These are phyloP conservation scores for Aspergillus egyptiacus DNA, from an alignment of 495 filamentous ascomycete genomes.

Conservation along the genomic window DNA sequence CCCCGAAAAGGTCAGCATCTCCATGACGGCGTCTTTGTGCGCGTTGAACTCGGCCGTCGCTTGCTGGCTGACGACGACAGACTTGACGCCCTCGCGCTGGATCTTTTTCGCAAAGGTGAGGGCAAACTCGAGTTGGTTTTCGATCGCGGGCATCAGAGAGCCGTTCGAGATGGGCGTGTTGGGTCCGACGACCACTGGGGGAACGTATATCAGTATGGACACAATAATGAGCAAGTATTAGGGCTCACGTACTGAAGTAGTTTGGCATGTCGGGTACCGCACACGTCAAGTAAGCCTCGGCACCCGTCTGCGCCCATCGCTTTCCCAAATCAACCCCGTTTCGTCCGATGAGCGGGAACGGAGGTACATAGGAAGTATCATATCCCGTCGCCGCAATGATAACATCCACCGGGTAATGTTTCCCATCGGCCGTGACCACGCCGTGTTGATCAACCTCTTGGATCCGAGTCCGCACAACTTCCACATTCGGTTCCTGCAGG, in stretches of 20 bases:
- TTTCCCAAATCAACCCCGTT: slow-evolving; percentile 19
- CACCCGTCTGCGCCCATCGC: neutral
- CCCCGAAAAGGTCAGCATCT: neutral
- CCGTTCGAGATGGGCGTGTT: slow-evolving; percentile 7
- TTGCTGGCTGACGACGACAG: neutral
- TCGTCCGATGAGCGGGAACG: slow-evolving; percentile 27
- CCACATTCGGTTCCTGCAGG: slow-evolving; percentile 29
- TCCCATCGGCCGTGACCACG: slow-evolving; percentile 33
- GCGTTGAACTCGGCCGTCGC: slow-evolving; percentile 1
- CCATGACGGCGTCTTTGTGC: slow-evolving; percentile 3
- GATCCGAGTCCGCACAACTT: slow-evolving; percentile 25
- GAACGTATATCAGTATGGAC: too few species aligned
- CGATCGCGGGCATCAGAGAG: neutral
- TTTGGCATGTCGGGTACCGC: slow-evolving; percentile 1
- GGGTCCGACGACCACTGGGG: neutral
- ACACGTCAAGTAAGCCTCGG: neutral
- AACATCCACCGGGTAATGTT: slow-evolving; percentile 30
- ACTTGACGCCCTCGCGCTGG: slow-evolving; percentile 2
- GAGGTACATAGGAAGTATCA: slow-evolving; percentile 32
- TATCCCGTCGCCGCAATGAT: slow-evolving; percentile 47
- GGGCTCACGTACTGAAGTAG: neutral
- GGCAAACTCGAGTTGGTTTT: neutral
- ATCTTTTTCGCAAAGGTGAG: neutral
- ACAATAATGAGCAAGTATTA: too few species aligned
- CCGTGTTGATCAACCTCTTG: slow-evolving; percentile 26